These are phyloP conservation scores for Mycena alexandri DNA, from an alignment of 768 basidiomycete genomes.

Conservation along the genomic window DNA sequence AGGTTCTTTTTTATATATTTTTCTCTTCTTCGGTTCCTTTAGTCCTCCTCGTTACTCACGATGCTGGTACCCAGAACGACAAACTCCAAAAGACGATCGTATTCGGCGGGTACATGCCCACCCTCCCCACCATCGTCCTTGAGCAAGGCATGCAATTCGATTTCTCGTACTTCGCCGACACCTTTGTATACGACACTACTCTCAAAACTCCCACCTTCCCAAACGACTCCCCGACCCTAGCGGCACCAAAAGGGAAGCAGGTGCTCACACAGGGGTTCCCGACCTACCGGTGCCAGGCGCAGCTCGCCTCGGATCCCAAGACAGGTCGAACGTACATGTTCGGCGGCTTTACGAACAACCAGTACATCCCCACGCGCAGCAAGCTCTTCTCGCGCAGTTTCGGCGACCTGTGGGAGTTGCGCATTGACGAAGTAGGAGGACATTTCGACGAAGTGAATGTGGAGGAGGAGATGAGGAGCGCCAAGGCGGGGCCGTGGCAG, in stretches of 20 bases:
- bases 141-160: conserved; percentile 35
- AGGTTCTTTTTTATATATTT: conserved; percentile 23
- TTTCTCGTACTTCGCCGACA: conserved; percentile 57
- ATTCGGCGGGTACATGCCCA: conserved; percentile 56
- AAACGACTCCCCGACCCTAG: not conserved
- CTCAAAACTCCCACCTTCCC: not conserved
- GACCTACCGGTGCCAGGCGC: conserved; percentile 53
- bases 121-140: conserved; percentile 40
- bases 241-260: conserved; percentile 50
- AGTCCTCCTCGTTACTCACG: not conserved
- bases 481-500: conserved; percentile 55
- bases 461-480: conserved; percentile 52
- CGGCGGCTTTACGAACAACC: conserved; percentile 55
- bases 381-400: conserved; percentile 45
- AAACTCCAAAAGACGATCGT: conserved; percentile 49
- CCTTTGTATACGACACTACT: conserved; percentile 48
- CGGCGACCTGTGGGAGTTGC: conserved; percentile 56
- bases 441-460: conserved; percentile 52
- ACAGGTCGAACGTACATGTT: conserved; percentile 54
- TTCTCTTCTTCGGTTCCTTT: not conserved
- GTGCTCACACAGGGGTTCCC: conserved; percentile 56
- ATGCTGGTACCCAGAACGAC: conserved; percentile 2
- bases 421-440: conserved; percentile 52
- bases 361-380: conserved; percentile 49
- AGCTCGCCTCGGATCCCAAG: conserved; percentile 49